phyloP scores from a whole-genome alignment of 306 rosid species.

The Prunus padus region DNA sequence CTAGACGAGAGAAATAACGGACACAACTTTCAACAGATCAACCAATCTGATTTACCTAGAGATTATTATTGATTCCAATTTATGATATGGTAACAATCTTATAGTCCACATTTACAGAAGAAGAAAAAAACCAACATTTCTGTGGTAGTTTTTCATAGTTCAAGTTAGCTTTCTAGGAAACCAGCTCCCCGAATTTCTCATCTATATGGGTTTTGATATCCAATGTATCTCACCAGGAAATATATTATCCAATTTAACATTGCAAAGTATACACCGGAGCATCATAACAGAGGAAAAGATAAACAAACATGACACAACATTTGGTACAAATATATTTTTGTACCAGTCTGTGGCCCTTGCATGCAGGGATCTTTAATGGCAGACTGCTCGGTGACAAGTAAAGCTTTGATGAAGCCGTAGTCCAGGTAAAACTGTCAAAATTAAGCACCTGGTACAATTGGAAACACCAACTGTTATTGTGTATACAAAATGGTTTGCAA shows the following conservation, averaged over 20 bases:
- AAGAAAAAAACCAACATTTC: background rate
- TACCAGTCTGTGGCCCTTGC: conserved; percentile 96
- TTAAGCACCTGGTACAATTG: conserved; percentile 62
- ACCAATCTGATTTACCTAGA: background rate
- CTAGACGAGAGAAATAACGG: conserved; percentile 31
- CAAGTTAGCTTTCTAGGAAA: background rate
- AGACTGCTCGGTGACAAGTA: conserved; percentile 89
- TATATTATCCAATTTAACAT: background rate
- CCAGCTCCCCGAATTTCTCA: background rate
- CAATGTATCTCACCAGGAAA: background rate
- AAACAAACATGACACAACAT: conserved; percentile 6
- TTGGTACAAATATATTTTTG: background rate
- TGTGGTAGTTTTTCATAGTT: background rate
- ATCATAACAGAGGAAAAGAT: background rate
- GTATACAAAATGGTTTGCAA: background rate
- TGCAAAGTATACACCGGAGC: background rate
- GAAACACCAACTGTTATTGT: background rate
- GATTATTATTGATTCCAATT: background rate
- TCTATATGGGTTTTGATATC: background rate
- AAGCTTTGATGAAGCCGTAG: conserved; percentile 72
- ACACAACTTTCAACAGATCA: background rate
- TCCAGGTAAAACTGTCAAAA: conserved; percentile 82
- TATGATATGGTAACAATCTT: background rate
- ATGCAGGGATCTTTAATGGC: conserved; percentile 85
- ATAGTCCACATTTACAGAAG: background rate